These are phyloP conservation scores for Austroboletus novae-zelandiae DNA, from an alignment of 1,284 basidiomycete species.

Conservation along the genomic window DNA sequence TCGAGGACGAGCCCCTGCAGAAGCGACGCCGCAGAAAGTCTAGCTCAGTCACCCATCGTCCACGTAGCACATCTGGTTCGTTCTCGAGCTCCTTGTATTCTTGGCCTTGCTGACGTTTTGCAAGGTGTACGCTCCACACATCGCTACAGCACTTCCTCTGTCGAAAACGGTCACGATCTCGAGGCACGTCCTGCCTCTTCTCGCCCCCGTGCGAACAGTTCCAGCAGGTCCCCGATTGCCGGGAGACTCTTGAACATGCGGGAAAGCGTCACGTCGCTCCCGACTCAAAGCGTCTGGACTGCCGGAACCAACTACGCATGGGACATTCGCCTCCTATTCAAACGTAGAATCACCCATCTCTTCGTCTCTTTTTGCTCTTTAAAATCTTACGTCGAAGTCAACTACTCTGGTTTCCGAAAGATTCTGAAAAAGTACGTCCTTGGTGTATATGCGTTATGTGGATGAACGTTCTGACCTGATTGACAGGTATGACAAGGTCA, in stretches of 20 bases:
- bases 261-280: slow-evolving; percentile 49
- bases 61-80: slow-evolving; percentile 27
- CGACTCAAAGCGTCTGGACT: slow-evolving; percentile 70
- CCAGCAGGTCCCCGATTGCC: slow-evolving; percentile 44
- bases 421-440: slow-evolving; percentile 86
- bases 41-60: slow-evolving; percentile 32
- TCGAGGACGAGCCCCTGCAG: slow-evolving; percentile 31
- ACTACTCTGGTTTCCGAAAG: slow-evolving; percentile 94
- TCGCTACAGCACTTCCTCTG: slow-evolving; percentile 54
- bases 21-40: slow-evolving; percentile 37
- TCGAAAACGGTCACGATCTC: slow-evolving; percentile 33
- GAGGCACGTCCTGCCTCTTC: slow-evolving; percentile 37
- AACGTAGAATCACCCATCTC: slow-evolving; percentile 86
- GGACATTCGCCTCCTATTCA: slow-evolving; percentile 88
- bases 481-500: slow-evolving; percentile 91
- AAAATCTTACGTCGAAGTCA: slow-evolving; percentile 91
- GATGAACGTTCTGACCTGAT: not conserved
- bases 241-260: slow-evolving; percentile 48
- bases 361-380: slow-evolving; percentile 85
- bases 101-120: slow-evolving; percentile 1
- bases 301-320: slow-evolving; percentile 82
- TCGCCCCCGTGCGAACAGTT: slow-evolving; percentile 18
- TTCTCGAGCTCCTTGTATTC: not conserved
- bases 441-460: not conserved
- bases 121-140: slow-evolving; percentile 26